Evolutionary conservation across 2,329 filamentous ascomycete genomes (phyloP), one percentile per base, ranked within the genome.

Genomic region (Diaporthe nobilis): DNA sequence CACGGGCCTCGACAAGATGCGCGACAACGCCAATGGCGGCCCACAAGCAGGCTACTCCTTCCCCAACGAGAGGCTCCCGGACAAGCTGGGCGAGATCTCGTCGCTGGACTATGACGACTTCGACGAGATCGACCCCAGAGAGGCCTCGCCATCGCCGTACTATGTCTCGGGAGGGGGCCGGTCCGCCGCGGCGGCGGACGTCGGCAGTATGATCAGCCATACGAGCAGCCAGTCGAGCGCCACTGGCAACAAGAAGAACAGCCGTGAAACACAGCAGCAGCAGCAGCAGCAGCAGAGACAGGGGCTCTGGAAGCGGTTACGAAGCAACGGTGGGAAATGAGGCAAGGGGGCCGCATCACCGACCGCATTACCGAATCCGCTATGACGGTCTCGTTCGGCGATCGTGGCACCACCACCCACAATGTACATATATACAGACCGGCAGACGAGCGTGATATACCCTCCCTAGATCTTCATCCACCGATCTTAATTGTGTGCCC

Each of bases 141-240:
- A 87, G 78, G 86, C 86, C 10, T 85, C 86, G 55, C 85, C 88
- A 80, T 84, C 89, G n/a, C 84, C 85, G 72, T 86, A 88, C 76
- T 85, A 90, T 44, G 85, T 88, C 47, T 81, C 67, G 76, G 80
- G 65, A 79, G 76, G 70, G 80, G 80, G 10, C 80, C 80, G 28
- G 77, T 75, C 37, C 20, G 71, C 39, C 55, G 74, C n/a, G 17
- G 71, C 34, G 58, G 20, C 47, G n/a, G 58, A 73, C 39, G 34
- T 51, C 37, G 51, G 58, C 47, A 73, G 71, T 65, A n/a, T 47
- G 44, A 65, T 65, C 44, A 42, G 44, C 28, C 71, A 55, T 12
- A 42, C 49, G 4, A 71, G 37, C 67, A 47, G 51, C 42, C 51
- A 55, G 47, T 63, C 58, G 47, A 73, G 58, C 58, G 49, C 22